Conservation (phyloP, 345 rosid genomes). For the Triadica sebifera region DNA sequence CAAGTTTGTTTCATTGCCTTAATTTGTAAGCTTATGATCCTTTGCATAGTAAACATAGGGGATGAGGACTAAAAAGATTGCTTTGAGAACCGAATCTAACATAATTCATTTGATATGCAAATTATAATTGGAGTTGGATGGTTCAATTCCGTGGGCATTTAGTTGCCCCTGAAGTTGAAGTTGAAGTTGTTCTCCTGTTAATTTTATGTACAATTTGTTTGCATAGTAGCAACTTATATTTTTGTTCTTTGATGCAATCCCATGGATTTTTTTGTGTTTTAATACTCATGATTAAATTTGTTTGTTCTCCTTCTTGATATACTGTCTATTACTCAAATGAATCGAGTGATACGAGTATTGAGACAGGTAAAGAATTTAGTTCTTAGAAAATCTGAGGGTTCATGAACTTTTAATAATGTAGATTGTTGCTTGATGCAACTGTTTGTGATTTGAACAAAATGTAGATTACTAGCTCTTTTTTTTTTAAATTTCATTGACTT, state of each 20-base stretch:
- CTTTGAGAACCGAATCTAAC: not conserved
- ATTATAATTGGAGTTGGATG: not conserved
- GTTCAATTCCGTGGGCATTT: not conserved
- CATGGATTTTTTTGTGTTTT: not conserved
- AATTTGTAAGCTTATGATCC: not conserved
- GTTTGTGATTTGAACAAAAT: not conserved
- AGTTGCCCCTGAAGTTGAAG: too few species aligned
- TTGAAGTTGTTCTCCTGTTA: not conserved
- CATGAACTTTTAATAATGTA: not conserved
- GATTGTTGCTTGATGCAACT: not conserved
- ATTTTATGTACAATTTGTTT: constrained; percentile 4
- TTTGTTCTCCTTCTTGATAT: not conserved
- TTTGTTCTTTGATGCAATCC: not conserved
- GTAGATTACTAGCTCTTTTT: not conserved
- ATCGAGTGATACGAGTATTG: not conserved
- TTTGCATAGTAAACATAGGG: not conserved
- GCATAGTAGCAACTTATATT: not conserved
- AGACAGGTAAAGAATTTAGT: not conserved
- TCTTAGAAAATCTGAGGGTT: not conserved
- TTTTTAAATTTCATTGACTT: not conserved
- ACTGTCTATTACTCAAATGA: not conserved
- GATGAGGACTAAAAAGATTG: not conserved
- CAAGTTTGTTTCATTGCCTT: not conserved
- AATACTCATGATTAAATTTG: not conserved
- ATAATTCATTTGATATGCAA: not conserved